Evolutionary conservation across 192 early-diverging fungal genomes (phyloP), one percentile per base, ranked within the genome.

Genomic region (Mortierella alpina): DNA sequence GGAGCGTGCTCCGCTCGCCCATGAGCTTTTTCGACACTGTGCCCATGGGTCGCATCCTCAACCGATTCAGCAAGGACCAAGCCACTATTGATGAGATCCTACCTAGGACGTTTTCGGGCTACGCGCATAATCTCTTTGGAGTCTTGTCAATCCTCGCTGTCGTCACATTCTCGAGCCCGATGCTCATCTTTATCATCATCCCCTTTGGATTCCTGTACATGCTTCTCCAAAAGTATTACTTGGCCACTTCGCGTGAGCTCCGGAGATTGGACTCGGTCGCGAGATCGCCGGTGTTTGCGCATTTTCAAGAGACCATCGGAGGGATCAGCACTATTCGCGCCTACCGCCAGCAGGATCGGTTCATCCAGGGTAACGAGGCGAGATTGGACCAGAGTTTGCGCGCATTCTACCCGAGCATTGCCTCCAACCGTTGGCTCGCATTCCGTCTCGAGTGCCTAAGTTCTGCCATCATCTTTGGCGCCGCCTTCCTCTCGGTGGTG

Each of bases 281-380:
- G 6, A 85, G 92, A 6, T 90, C 88, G 8, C 95, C 95, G 3
- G 85, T 96, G 11, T 93, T 88, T 75, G 88, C 93, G 0, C 82
- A 68, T 53, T 88, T 87, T 60, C 88, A 86, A 63, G 94, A 98
- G 84, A 91, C 92, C 53, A 85, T 94, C 6, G 84, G 83, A 20
- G 93, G 93, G 17, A 87, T 90, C 60, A 86, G 89, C 44, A 92
- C 92, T 22, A 93, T 96, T 49, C 90, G 95, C 10, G 95, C 95
- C 20, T 97, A 68, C 23, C 53, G 66, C 9, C 66, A 68, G 18
- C 90, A 63, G 22, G 41, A 66, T 17, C 84, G 94, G 7, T 97
- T 97, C 81, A 85, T 91, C 11, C 68, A 67, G 17, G 86, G 87
- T 15, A 95, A 95, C 69, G 83, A 91, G 73, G 45, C 75, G 7